Conservation (phyloP, 345 rosid genomes). For the Aquilaria yunnanensis region DNA sequence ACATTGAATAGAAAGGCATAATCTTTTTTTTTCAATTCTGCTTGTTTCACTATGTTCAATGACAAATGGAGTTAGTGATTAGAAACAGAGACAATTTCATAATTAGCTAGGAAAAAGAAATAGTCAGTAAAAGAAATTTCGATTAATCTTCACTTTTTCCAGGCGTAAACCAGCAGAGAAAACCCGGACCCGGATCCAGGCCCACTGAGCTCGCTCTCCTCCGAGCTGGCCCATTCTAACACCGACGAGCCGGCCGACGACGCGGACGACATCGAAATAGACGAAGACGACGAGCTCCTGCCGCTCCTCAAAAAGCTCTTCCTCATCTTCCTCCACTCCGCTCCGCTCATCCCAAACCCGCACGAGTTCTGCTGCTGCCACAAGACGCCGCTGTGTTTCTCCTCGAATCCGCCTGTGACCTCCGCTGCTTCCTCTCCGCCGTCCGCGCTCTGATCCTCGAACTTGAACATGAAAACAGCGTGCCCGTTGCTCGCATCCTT, state of each 20-base stretch:
- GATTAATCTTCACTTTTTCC: conserved; percentile 62
- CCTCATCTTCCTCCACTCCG: conserved; percentile 81
- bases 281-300: conserved; percentile 70
- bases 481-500: conserved; percentile 33
- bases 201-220: conserved; percentile 49
- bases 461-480: conserved; percentile 83
- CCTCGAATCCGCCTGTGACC: background rate
- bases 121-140: background rate
- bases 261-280: conserved; percentile 82
- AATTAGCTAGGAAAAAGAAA: background rate
- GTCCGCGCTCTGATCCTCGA: conserved; percentile 40
- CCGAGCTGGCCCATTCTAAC: conserved; percentile 88
- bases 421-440: conserved; percentile 4
- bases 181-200: conserved; percentile 41
- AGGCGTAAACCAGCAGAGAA: conserved; percentile 73
- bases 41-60: conserved; percentile 24
- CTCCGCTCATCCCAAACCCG: conserved; percentile 45
- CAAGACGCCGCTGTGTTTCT: conserved; percentile 18
- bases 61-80: conserved; percentile 40
- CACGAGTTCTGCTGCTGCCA: conserved; percentile 37
- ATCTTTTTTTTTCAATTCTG: conserved; percentile 1
- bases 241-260: conserved; percentile 82
- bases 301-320: conserved; percentile 52
- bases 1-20: background rate
- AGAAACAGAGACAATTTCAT: background rate